Evolutionary conservation across 1,139 yeast species (phyloP).

Genomic region (Candida sanyaensis): DNA sequence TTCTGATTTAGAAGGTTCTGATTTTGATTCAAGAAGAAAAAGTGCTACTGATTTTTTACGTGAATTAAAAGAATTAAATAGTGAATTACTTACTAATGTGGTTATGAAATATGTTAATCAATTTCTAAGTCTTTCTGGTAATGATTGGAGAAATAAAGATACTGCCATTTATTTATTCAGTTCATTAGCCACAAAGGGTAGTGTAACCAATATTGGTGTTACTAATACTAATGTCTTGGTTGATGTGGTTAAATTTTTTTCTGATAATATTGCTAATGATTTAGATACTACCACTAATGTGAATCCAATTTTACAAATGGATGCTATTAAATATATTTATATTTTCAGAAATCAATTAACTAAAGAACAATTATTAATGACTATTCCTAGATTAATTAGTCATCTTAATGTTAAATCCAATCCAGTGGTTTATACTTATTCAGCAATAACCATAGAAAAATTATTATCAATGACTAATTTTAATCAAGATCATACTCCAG

Average conservation of each 20-base stretch:
- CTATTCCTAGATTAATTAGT: conserved; percentile 76
- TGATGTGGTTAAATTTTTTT: conserved; percentile 85
- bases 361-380: conserved; percentile 75
- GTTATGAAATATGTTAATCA: conserved; percentile 76
- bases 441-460: conserved; percentile 91
- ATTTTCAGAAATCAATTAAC: conserved; percentile 91
- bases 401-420: conserved; percentile 59
- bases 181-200: conserved; percentile 89
- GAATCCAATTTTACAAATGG: conserved; percentile 82
- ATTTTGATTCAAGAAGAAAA: conserved; percentile 87
- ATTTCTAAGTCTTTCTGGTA: conserved; percentile 56
- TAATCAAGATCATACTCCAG: conserved; percentile 44
- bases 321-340: conserved; percentile 88
- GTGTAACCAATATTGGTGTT: conserved; percentile 84
- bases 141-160: conserved; percentile 83
- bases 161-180: conserved; percentile 84
- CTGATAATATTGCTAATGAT: conserved; percentile 79
- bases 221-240: conserved; percentile 80
- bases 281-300: conserved; percentile 49
- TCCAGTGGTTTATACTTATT: conserved; percentile 88
- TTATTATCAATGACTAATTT: conserved; percentile 74
- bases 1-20: conserved; percentile 93
- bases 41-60: conserved; percentile 89
- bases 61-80: conserved; percentile 80
- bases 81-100: conserved; percentile 69